Conservation (phyloP, 805 yeast species). For the Saccharomycopsis sp. region DNA sequence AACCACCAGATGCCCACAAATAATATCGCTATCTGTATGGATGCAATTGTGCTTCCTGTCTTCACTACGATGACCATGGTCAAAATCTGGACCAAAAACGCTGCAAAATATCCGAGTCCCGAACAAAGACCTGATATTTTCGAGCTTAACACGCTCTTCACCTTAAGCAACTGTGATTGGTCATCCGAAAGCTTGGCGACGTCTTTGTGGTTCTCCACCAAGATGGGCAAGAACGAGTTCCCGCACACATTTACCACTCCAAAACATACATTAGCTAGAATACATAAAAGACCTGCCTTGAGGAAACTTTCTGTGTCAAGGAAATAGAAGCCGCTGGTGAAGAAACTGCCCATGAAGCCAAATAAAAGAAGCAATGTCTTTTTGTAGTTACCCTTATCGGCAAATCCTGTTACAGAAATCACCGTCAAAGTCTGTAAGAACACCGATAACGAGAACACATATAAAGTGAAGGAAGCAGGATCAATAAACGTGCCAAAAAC, state of each 20-base stretch:
- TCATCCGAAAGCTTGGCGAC: conserved; percentile 10
- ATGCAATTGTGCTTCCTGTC: conserved; percentile 33
- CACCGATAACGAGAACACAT: conserved; percentile 68
- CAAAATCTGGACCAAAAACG: conserved; percentile 55
- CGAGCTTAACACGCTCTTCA: conserved; percentile 38
- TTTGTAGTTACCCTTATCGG: conserved; percentile 57
- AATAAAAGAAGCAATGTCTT: conserved; percentile 49
- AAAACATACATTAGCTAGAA: conserved; percentile 59
- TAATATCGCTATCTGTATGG: conserved; percentile 53
- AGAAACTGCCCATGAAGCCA: conserved; percentile 52
- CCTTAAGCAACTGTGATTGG: not conserved
- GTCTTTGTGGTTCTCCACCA: conserved; percentile 40
- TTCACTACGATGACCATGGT: conserved; percentile 46
- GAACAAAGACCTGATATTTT: conserved; percentile 63
- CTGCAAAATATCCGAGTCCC: conserved; percentile 64
- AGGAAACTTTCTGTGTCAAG: conserved; percentile 28
- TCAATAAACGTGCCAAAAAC: conserved; percentile 47
- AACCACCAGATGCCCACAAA: conserved; percentile 78
- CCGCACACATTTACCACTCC: conserved; percentile 80
- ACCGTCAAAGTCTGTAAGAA: conserved; percentile 65
- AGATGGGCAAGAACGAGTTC: conserved; percentile 60
- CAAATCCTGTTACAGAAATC: conserved; percentile 65
- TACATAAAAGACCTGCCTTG: conserved; percentile 41
- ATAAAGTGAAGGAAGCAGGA: conserved; percentile 66
- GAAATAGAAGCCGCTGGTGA: conserved; percentile 42